Percentiles rank a stretch among this genome's conserved stretches.
Conservation (phyloP, 345 rosid genomes). For the Turnera subulata region DNA sequence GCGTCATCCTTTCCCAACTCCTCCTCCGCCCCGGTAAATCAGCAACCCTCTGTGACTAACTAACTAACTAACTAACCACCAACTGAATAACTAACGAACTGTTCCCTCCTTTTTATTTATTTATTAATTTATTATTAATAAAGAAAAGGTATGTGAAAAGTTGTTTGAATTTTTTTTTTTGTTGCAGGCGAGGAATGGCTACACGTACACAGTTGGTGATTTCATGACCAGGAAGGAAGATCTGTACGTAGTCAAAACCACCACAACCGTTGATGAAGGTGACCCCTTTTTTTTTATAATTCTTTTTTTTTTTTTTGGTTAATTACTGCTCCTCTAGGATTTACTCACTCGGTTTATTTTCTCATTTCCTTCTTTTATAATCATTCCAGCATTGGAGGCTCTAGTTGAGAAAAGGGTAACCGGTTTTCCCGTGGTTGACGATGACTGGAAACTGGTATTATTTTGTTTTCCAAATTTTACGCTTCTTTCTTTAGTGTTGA, state of each 20-base stretch:
- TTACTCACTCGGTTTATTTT: background rate
- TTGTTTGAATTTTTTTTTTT: background rate
- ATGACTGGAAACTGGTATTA: conserved; percentile 77
- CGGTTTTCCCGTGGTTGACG: conserved; percentile 88
- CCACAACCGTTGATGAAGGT: conserved; percentile 86
- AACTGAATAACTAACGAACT: background rate
- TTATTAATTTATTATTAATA: background rate
- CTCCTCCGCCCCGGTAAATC: background rate
- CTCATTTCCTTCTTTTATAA: conserved; percentile 5
- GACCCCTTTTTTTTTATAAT: conserved; percentile 7
- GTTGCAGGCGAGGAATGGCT: conserved; percentile 52
- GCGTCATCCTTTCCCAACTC: conserved; percentile 1
- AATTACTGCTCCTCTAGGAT: background rate
- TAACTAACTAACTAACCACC: background rate
- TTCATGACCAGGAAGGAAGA: conserved; percentile 80
- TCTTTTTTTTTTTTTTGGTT: background rate
- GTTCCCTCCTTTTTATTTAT: background rate
- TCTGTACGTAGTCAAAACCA: conserved; percentile 68
- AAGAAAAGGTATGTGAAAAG: no score
- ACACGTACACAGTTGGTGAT: conserved; percentile 69
- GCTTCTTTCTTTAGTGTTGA: background rate
- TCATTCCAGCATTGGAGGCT: conserved; percentile 54
- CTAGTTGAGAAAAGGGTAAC: conserved; percentile 76
- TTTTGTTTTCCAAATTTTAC: no score
- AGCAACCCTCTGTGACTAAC: no score